Evolutionary conservation across 805 yeast genomes (phyloP).

Genomic region (Zygotorulaspora florentina): DNA sequence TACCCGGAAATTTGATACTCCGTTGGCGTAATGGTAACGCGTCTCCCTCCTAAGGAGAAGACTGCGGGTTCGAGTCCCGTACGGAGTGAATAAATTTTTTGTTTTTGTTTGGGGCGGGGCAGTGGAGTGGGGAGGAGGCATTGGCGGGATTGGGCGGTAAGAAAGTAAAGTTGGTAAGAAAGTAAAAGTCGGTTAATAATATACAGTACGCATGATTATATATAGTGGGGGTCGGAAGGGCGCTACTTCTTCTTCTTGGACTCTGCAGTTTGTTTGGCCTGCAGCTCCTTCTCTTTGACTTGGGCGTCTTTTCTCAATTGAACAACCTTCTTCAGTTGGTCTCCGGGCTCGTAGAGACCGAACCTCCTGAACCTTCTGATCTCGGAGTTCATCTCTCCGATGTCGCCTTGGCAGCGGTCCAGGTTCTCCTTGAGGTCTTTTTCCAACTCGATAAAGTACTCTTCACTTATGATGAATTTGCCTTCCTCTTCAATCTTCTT

Average conservation of each 20-base stretch:
- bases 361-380: slow-evolving; percentile 63
- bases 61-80: slow-evolving; percentile 68
- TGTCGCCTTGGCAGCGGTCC: slow-evolving; percentile 35
- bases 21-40: slow-evolving; percentile 65
- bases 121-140: not conserved
- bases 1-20: slow-evolving; percentile 15
- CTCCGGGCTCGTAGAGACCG: slow-evolving; percentile 55
- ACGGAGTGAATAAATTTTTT: slow-evolving; percentile 40
- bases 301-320: slow-evolving; percentile 26
- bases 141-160: too few species aligned
- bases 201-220: slow-evolving; percentile 2
- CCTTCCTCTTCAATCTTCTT: slow-evolving; percentile 38
- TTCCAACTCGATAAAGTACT: slow-evolving; percentile 50
- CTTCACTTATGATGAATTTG: slow-evolving; percentile 53
- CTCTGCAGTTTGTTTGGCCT: slow-evolving; percentile 17
- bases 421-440: slow-evolving; percentile 40
- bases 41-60: slow-evolving; percentile 68
- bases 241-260: slow-evolving; percentile 7
- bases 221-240: not conserved
- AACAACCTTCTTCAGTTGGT: slow-evolving; percentile 27
- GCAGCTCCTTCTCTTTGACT: slow-evolving; percentile 12
- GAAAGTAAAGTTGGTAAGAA: too few species aligned
- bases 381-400: slow-evolving; percentile 36
- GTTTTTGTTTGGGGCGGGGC: not conserved
- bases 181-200: not conserved